Percentiles rank a stretch among this genome's conserved stretches.
These are phyloP conservation scores for Otatea glauca DNA, from an alignment of 176 grass and related monocot genomes.

Conservation along the genomic window DNA sequence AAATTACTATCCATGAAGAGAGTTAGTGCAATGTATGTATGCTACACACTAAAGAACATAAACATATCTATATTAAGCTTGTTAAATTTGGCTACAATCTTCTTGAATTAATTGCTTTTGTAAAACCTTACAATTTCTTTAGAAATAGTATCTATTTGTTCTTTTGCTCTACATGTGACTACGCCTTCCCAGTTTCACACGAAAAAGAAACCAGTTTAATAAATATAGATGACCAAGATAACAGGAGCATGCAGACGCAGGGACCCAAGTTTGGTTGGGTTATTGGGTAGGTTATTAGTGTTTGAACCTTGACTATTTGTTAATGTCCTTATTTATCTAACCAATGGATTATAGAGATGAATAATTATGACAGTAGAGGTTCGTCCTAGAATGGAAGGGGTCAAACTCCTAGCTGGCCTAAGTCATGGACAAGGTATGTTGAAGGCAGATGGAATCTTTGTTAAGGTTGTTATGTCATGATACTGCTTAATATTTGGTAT, in stretches of 20 bases:
- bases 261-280: constrained; percentile 4
- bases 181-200: neutral
- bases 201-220: constrained; percentile 27
- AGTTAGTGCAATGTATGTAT: constrained; percentile 42
- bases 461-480: constrained; percentile 21
- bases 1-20: constrained; percentile 43
- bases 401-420: constrained; percentile 29
- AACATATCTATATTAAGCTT: neutral
- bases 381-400: constrained; percentile 28
- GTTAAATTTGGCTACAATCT: neutral
- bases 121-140: neutral
- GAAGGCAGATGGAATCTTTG: neutral
- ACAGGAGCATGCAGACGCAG: neutral
- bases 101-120: constrained; percentile 22
- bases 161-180: constrained; percentile 1
- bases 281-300: neutral
- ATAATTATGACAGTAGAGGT: constrained; percentile 11
- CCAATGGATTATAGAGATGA: constrained; percentile 8
- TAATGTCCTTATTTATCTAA: constrained; percentile 9
- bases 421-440: constrained; percentile 15
- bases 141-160: neutral
- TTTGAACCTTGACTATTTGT: constrained; percentile 28
- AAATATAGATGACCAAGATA: constrained; percentile 33
- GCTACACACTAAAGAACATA: constrained; percentile 31
- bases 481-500: constrained; percentile 32